Base-by-base conservation (phyloP, 139 green algal species). In the Eudorina sp. region DNA sequence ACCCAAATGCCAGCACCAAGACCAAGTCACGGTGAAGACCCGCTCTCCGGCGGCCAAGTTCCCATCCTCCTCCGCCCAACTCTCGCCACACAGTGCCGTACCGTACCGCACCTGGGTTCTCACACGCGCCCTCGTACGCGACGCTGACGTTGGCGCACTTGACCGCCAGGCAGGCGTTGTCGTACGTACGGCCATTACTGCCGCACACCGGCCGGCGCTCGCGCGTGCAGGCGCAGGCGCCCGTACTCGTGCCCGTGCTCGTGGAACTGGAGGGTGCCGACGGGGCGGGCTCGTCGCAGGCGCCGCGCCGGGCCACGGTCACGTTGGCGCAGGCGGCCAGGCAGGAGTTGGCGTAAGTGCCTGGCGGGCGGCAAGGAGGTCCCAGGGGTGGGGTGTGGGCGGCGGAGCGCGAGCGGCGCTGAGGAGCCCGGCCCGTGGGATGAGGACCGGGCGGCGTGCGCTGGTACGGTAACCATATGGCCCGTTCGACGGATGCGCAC, bases 121-220 rank as follows among this genome's bases (percentile, higher is more conserved):
- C 78, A 45, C 89, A 92, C 41, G 29, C 23, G n/a, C 89, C 89
- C 51, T 77, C 48, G 58, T 90, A 93, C 0, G 68, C 77, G 0
- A 81, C n/a, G 19, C 66, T 85, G 2, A 91, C 53, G 0, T 25
- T 31, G 0, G 73, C 69, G 48, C 68, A 68, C 34, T 76, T 55
- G 46, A 76, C 81, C 29, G 79, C 79, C 13, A 66, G 25, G 82
- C 91, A 94, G 0, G 62, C 23, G 60, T 90, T 93, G 46, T 23
- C 43, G 78, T 94, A 94, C 7, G 77, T 91, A 5, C 45, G 29
- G 53, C 89, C 85, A 36, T 85, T 68, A 9, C 38, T 31, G 21
- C 77, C 77, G 19, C 77, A 84, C 53, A 84, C 77, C 36, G 21
- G 53, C 0, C 21, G 36, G 7, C 18, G 5, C 4, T 66, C 34